Conservation (phyloP, 345 rosid species). For the Bruguiera sexangula region DNA sequence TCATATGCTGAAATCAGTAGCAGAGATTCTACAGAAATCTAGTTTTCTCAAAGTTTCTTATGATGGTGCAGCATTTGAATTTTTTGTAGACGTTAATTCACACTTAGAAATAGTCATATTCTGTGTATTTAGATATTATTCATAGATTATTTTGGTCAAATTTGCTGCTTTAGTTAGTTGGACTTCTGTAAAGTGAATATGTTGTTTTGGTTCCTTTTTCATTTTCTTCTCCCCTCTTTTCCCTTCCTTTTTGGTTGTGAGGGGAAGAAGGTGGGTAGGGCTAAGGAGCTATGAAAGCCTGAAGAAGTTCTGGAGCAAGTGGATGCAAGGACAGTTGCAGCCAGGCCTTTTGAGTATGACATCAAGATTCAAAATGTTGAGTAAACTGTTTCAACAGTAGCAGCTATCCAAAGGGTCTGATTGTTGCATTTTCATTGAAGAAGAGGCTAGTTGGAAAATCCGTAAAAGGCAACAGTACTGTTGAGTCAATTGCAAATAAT, state of each 20-base stretch:
- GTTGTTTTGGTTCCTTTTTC: neutral
- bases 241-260: neutral
- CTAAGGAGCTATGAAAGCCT: slow-evolving; percentile 8
- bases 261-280: slow-evolving; percentile 15
- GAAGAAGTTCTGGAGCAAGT: slow-evolving; percentile 16
- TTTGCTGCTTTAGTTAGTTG: too few species aligned
- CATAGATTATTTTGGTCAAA: too few species aligned
- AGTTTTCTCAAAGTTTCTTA: slow-evolving; percentile 35
- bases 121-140: too few species aligned
- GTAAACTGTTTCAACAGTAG: neutral
- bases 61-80: slow-evolving; percentile 23
- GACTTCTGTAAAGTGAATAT: neutral
- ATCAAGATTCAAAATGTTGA: slow-evolving; percentile 9
- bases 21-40: slow-evolving; percentile 28
- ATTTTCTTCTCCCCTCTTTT: too few species aligned
- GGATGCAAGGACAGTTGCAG: slow-evolving; percentile 11
- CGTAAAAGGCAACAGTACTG: neutral
- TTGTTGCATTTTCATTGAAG: slow-evolving; percentile 11
- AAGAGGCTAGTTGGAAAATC: slow-evolving; percentile 4
- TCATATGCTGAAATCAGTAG: slow-evolving; percentile 16
- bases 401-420: slow-evolving; percentile 9
- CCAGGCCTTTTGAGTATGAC: slow-evolving; percentile 12
- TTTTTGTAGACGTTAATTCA: too few species aligned
- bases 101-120: too few species aligned
- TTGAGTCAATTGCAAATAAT: neutral